Percentiles rank a stretch among this genome's conserved stretches.
Conservation (phyloP, 306 rosid genomes). For the Arachis hypogaea region DNA sequence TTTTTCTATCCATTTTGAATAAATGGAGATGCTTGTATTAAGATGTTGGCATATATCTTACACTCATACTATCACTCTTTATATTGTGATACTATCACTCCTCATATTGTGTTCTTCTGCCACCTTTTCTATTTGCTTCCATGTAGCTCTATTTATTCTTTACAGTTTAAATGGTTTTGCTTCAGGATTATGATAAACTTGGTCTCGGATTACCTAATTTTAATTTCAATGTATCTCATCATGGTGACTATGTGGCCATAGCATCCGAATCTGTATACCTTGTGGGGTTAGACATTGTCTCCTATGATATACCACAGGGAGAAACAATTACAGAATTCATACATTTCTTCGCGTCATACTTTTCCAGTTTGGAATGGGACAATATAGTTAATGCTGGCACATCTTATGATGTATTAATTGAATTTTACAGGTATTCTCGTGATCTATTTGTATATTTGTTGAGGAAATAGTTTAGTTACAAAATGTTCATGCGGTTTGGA, state of each 20-base stretch:
- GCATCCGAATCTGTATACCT: slow-evolving; percentile 90
- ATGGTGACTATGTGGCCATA: slow-evolving; percentile 88
- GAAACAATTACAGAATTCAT: slow-evolving; percentile 60
- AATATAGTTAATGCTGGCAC: slow-evolving; percentile 61
- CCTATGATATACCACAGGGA: slow-evolving; percentile 56
- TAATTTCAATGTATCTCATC: slow-evolving; percentile 89
- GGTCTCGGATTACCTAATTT: slow-evolving; percentile 68
- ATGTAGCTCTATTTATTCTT: slow-evolving; percentile 6
- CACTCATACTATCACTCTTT: not conserved
- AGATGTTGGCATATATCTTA: not conserved
- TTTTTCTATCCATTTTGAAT: slow-evolving; percentile 3
- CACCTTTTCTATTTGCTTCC: not conserved
- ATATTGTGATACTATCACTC: not conserved
- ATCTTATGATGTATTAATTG: slow-evolving; percentile 55
- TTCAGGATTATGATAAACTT: slow-evolving; percentile 54
- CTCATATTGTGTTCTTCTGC: not conserved
- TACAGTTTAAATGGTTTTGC: not conserved
- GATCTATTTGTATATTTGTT: slow-evolving; percentile 24
- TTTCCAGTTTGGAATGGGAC: slow-evolving; percentile 81
- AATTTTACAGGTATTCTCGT: slow-evolving; percentile 70
- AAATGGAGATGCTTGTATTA: not conserved
- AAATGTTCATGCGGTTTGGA: not conserved
- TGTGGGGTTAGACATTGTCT: slow-evolving; percentile 86
- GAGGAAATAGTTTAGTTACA: not conserved
- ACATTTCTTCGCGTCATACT: slow-evolving; percentile 65